Base-by-base conservation (phyloP, 2,329 filamentous ascomycete genomes). In the Colletotrichum gloeosporioides region DNA sequence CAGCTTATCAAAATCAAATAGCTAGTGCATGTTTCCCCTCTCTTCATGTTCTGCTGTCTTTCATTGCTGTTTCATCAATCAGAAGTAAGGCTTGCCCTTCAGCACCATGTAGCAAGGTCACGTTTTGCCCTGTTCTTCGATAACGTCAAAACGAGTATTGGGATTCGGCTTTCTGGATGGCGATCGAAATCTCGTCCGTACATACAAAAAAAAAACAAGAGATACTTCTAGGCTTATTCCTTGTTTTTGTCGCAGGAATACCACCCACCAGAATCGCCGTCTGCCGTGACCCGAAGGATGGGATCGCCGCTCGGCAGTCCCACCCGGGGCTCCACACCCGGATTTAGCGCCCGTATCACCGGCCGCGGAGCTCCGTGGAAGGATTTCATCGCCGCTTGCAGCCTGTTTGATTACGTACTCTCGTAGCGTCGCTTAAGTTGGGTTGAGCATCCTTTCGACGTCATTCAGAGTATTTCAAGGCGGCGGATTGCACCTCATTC, bases 351-450 rank as follows among this genome's bases (percentile, higher is more conserved):
- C 36, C 31, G 25, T 66, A 66, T 66, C n/a, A 66, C 63, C 36
- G 36, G 36, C 63, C 63, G 39, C 36, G 63, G 63, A 66, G 63
- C 29, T 66, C 63, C 63, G 63, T 49, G 63, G 63, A 53, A 66
- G 63, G 63, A 53, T 53, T 15, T 18, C 36, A 22, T 18, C 18
- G 25, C 16, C 62, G n/a, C 32, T 29, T 44, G 31, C 32, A 39
- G 0, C 9, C 36, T 29, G 36, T 1, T 12, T n/a, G 36, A 66
- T 53, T 49, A 66, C 36, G 36, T 66, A 66, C 13, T 15, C 36
- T 18, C 36, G n/a, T 32, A 10, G 10, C 12, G 18, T 27, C 27
- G 36, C 36, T 66, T 22, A 49, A 0, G 3, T 22, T 7, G n/a
- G 16, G 6, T 25, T 39, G 0, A 66, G 16, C 0, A 18, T 29